A percentile compares a stretch with the other conserved stretches of the same genome.
Conservation (phyloP, 805 yeast species). For the Myxozyma vanderwaltii region DNA sequence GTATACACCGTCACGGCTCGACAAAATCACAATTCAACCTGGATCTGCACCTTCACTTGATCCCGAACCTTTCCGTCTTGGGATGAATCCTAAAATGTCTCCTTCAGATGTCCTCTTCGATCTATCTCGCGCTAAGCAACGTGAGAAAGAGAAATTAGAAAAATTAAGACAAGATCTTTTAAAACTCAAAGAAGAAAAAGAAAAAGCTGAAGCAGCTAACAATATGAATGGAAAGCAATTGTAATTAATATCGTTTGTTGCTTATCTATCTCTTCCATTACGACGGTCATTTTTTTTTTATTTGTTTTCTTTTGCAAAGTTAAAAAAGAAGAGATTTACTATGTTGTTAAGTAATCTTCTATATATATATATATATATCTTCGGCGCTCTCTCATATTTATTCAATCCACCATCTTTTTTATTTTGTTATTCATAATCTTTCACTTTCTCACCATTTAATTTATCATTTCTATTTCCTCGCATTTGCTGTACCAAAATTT, state of each 20-base stretch:
- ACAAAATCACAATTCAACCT: conserved; percentile 5
- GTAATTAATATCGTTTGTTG: neutral
- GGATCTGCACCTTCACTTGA: conserved; percentile 22
- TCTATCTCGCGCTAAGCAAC: conserved; percentile 2
- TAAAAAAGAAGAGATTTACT: too few species aligned
- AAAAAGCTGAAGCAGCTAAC: neutral
- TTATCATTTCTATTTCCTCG: conserved; percentile 1
- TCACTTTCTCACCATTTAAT: neutral
- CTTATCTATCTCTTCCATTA: too few species aligned
- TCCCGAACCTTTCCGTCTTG: conserved; percentile 31
- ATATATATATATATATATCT: too few species aligned
- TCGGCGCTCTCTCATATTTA: too few species aligned
- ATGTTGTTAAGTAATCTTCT: too few species aligned
- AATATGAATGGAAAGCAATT: neutral
- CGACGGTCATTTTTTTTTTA: too few species aligned
- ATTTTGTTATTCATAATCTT: neutral
- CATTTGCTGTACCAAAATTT: neutral
- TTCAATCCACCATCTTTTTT: too few species aligned
- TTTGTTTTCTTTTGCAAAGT: too few species aligned
- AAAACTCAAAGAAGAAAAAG: conserved; percentile 7
- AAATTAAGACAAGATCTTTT: neutral
- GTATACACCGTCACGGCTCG: conserved; percentile 19
- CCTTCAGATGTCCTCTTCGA: conserved; percentile 22
- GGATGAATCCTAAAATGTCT: conserved; percentile 21
- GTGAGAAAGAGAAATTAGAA: conserved; percentile 4